Evolutionary conservation across 108 stramenopile species (phyloP), one percentile per base, ranked within the genome.

Genomic region (Epipyxis sp.): DNA sequence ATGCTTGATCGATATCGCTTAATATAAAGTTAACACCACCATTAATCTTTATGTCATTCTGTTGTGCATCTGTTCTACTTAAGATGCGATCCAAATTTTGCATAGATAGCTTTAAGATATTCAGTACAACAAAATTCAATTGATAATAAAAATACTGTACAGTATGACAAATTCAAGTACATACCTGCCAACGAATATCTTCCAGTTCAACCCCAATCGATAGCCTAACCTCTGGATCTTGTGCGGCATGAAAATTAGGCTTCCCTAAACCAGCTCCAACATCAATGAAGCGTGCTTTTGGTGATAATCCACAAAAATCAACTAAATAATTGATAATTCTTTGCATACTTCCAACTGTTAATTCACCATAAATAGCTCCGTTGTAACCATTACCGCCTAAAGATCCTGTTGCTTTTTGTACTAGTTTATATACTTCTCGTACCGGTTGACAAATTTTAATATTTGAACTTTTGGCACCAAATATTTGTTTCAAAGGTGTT

Each of bases 191-290:
- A 0, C 97, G 89, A 0, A 85, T 82, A 32, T 86, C 82, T 71
- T 95, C 92, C 77, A 94, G 81, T 82, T 99, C 96, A 59, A 99
- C 87, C 1, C 98, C 98, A 82, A 90, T 89, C 54, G 90, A 91
- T 44, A 93, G 91, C 41, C 89, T 84, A 44, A 94, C 94, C 25
- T 89, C 91, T 2, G 93, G 92, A 83, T 92, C 85, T 76, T 91
- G 89, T 0, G 93, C 87, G 1, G 96, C 98, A 80, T 99, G 96
- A 3, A 99, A 65, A 86, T 93, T 97, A 1, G 98, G 98, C 83
- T 99, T 99, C 20, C 96, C 96, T 34, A 99, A 89, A 42, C 98
- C 98, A 37, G 91, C 87, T 10, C 98, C 98, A 0, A 99, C 94
- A 81, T 99, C 98, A 57, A 99, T 92, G 83, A 99, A 99, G 27